Percentiles rank a stretch among this genome's conserved stretches.
Evolutionary conservation across 805 yeast genomes (phyloP).

Genomic region (Saturnispora gosingensis): DNA sequence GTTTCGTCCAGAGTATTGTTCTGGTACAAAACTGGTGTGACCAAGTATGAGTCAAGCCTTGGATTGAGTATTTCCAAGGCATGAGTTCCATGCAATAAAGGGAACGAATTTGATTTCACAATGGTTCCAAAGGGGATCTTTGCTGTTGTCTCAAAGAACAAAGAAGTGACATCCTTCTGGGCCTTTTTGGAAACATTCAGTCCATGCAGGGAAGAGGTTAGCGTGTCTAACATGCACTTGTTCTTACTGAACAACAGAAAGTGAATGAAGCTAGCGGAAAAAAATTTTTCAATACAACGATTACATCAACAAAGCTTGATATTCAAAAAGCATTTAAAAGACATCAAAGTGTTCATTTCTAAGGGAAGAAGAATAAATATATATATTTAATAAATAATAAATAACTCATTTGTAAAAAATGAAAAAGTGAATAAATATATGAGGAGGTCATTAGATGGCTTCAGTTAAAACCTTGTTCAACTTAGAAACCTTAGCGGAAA

Average conservation of each 20-base stretch:
- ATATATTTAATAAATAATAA: background rate
- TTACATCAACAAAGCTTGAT: background rate
- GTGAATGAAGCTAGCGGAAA: background rate
- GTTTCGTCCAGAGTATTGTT: constrained; percentile 27
- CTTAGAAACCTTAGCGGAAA: constrained; percentile 74
- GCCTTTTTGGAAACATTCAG: background rate
- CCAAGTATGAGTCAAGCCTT: constrained; percentile 68
- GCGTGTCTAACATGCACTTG: background rate
- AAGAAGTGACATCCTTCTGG: constrained; percentile 44
- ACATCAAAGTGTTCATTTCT: background rate
- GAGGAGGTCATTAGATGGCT: constrained; percentile 47
- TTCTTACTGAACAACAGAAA: background rate
- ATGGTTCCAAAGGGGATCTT: constrained; percentile 40
- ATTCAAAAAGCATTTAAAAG: background rate
- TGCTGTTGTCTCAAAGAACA: constrained; percentile 33
- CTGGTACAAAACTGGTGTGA: constrained; percentile 36
- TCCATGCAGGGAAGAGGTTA: background rate
- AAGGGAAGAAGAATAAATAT: background rate
- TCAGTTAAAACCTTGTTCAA: constrained; percentile 84
- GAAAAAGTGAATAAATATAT: background rate
- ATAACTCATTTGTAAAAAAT: background rate
- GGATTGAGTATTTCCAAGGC: constrained; percentile 72
- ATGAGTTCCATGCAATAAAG: constrained; percentile 74
- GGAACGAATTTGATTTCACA: constrained; percentile 49
- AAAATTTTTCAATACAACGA: background rate